Evolutionary conservation across 1,139 yeast species (phyloP), one percentile per base, ranked within the genome.

Genomic region (Kluyveromyces sp.): DNA sequence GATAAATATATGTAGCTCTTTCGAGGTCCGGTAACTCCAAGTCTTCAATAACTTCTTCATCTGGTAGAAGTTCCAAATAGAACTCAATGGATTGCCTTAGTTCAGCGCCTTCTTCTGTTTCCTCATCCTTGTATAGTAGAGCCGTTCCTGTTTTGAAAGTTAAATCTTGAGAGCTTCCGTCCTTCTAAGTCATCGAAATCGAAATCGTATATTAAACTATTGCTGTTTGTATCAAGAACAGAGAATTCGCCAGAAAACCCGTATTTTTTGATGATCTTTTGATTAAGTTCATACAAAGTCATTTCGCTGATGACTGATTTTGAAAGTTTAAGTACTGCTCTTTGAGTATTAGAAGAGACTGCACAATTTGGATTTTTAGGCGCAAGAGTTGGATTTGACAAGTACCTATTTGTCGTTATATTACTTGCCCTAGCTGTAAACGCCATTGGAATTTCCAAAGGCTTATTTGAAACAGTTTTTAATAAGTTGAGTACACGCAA

Each of bases 121-220:
- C 55, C 34, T 57, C 96, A 64, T 92, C 98, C 48, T 83, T 80
- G 10, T 92, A 73, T 2, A 85, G 74, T 10, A 92, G 45, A 32
- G 81, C 70, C 26, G 79, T 75, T 4, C 90, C 92, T 41, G 71
- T 69, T 6, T 56, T 58, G n/a, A 32, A 90, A 68, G 4, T 83
- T 84, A 26, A 92, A 65, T 2, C 77, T 78, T 0, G 55, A 50
- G 26, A 92, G 66, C 0, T 72, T 64, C 39, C 69, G 71, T 0
- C 69, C 71, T 7, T 74, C 57, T 58, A 90, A 83, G 59, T 90
- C 97, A 45, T 88, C 96, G 64, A 87, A 88, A 59, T 94, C 99
- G 44, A 74, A 74, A 65, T 94, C 98, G 58, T 87, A 88, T 7
- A 94, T 66, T 50, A 92, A 71, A 52, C 75, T 77, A 34, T 81